Base-by-base conservation (phyloP, 441 rosid species). In the Pelargonium cotyledonis region DNA sequence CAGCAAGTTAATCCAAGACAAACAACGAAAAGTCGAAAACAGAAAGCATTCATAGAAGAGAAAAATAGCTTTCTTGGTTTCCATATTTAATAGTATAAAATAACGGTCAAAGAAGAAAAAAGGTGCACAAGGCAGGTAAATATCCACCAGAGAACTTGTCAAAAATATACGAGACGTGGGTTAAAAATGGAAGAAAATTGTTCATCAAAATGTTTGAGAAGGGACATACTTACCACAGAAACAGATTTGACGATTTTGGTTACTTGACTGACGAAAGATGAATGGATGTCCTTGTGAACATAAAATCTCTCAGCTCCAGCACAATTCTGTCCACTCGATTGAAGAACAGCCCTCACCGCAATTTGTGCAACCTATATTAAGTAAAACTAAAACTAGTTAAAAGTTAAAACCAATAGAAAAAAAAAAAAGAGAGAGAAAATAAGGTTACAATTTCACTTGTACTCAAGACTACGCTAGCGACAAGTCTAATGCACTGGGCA, bases 221-320 rank as follows among this genome's bases (percentile, higher is more conserved):
- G 58, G 68, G 66, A 44, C 19, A 55, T 66, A 82, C 95, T 87
- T 85, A 95, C 99, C 68, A 86, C 98, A 67, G 91, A 78, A 80
- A 92, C 91, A 68, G 98, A 92, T 82, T 90, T 95, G 68, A 95
- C 85, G 61, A 95, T 88, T 71, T 85, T 88, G 46, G 90, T 44
- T 63, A 95, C 85, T 87, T 90, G 85, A 80, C 73, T 84, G 74
- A 89, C 83, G 81, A 95, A 95, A 72, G 91, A 82, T 69, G 92
- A 70, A 83, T 88, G 86, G 61, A 90, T 76, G 73, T 90, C 91
- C 81, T 70, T 85, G 74, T 89, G 98, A 70, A 92, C 97, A 81
- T 92, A 92, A 80, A 92, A 92, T 77, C 97, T 89, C 83, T 95
- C 98, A 72, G 99, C 97, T 71, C 99, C 99, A 65, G 99, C 98